phyloP scores from a whole-genome alignment of 1,284 basidiomycete genomes.

The Exsudoporus floridanus region DNA sequence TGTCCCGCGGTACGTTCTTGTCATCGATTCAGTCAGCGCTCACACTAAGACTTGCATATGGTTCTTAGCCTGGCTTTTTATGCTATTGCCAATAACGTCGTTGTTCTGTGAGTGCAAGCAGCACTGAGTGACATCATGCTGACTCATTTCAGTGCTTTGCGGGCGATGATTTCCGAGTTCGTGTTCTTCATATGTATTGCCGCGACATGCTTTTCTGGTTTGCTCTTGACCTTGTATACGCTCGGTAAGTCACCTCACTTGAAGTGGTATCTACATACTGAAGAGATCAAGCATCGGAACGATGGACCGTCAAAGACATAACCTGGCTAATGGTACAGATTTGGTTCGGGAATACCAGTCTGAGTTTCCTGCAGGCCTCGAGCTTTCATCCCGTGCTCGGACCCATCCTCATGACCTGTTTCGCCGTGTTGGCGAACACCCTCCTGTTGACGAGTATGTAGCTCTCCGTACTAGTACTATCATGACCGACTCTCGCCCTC shows the following conservation, averaged over 20 bases:
- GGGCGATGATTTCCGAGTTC: slow-evolving; percentile 77
- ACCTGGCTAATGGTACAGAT: slow-evolving; percentile 82
- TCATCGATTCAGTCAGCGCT: not conserved
- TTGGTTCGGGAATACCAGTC: slow-evolving; percentile 79
- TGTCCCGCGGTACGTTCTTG: slow-evolving; percentile 63
- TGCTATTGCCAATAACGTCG: slow-evolving; percentile 78
- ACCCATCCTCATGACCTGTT: slow-evolving; percentile 82
- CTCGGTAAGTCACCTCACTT: slow-evolving; percentile 47
- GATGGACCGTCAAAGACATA: slow-evolving; percentile 69
- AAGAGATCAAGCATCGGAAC: slow-evolving; percentile 41
- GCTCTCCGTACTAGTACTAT: not conserved
- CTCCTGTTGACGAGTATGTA: slow-evolving; percentile 73
- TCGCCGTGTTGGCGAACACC: slow-evolving; percentile 81
- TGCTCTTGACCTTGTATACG: slow-evolving; percentile 82
- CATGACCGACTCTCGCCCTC: not conserved
- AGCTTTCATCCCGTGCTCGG: slow-evolving; percentile 85
- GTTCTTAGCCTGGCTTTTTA: slow-evolving; percentile 73
- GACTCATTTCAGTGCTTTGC: slow-evolving; percentile 54
- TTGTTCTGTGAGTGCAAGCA: slow-evolving; percentile 61
- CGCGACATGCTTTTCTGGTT: slow-evolving; percentile 81
- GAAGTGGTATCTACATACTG: slow-evolving; percentile 7
- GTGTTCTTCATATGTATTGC: slow-evolving; percentile 84
- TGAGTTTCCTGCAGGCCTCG: slow-evolving; percentile 65
- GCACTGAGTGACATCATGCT: slow-evolving; percentile 1
- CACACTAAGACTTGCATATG: slow-evolving; percentile 1